Conservation (phyloP, 1,139 yeast species). For the Taiozyma sp. region DNA sequence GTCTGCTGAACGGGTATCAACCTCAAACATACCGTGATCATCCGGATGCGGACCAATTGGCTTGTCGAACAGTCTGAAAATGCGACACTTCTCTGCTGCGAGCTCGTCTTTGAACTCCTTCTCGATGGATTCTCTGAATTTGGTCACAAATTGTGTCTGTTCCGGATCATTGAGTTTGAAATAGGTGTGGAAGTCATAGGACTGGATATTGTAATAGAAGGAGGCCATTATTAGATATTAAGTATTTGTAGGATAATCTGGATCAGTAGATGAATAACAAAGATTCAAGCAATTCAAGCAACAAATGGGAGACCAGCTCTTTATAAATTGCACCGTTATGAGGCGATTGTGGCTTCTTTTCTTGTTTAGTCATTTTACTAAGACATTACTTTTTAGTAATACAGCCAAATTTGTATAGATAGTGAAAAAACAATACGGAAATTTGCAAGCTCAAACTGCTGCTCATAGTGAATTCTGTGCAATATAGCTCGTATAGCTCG, state of each 20-base stretch:
- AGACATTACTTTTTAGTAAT: too few relatives aligned
- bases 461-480: too few relatives aligned
- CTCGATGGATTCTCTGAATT: conserved; percentile 36
- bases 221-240: neutral
- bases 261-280: too few relatives aligned
- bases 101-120: conserved; percentile 43
- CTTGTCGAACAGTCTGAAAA: conserved; percentile 41
- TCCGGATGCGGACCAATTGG: conserved; percentile 57
- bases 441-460: too few relatives aligned
- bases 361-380: too few relatives aligned
- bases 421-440: too few relatives aligned
- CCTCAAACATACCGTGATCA: conserved; percentile 34
- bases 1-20: conserved; percentile 31
- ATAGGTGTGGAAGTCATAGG: conserved; percentile 54
- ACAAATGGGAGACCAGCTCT: neutral
- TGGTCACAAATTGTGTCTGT: conserved; percentile 34
- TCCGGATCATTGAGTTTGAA: conserved; percentile 36
- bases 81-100: conserved; percentile 36
- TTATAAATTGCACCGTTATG: neutral
- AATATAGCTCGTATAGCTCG: too few relatives aligned
- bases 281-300: too few relatives aligned
- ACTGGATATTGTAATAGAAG: conserved; percentile 25
- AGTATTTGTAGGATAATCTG: too few relatives aligned
- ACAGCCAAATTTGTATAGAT: too few relatives aligned
- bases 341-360: too few relatives aligned